Conservation (phyloP, 768 basidiomycete species). For the Russula sp. region DNA sequence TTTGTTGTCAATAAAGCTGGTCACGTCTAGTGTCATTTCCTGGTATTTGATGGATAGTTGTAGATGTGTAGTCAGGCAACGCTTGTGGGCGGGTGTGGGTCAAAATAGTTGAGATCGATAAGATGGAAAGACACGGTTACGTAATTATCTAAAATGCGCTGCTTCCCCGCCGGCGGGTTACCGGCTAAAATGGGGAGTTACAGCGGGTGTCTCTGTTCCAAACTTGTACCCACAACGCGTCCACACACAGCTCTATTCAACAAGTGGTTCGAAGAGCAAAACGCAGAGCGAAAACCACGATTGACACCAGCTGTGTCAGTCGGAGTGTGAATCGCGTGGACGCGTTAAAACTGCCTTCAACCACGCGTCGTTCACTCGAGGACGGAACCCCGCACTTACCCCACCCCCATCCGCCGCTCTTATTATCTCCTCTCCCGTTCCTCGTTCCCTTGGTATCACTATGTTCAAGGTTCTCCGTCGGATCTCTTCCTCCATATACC, state of each 20-base stretch:
- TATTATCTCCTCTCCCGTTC: neutral
- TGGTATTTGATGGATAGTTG: conserved; percentile 9
- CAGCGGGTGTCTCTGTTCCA: neutral
- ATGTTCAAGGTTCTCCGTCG: conserved; percentile 75
- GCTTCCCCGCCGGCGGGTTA: too few species aligned
- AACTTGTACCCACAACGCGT: neutral
- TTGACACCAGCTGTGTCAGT: conserved; percentile 3
- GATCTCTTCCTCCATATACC: conserved; percentile 65
- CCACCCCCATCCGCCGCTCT: neutral
- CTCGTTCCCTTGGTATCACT: neutral
- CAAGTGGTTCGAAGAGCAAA: neutral
- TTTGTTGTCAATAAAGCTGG: conserved; percentile 77
- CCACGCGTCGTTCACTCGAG: neutral
- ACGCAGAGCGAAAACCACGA: neutral
- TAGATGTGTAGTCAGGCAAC: conserved; percentile 6
- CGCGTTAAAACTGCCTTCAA: conserved; percentile 7
- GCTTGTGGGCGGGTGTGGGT: neutral
- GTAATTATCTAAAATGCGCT: conserved; percentile 10
- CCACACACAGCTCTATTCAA: conserved; percentile 5
- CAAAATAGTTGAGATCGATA: conserved; percentile 12
- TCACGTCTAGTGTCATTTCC: conserved; percentile 77
- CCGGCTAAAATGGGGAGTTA: neutral
- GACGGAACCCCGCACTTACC: too few species aligned
- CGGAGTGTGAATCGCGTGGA: conserved; percentile 26
- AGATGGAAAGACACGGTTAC: conserved; percentile 12